Base-by-base conservation (phyloP, 768 basidiomycete genomes). In the Suillus decipiens region DNA sequence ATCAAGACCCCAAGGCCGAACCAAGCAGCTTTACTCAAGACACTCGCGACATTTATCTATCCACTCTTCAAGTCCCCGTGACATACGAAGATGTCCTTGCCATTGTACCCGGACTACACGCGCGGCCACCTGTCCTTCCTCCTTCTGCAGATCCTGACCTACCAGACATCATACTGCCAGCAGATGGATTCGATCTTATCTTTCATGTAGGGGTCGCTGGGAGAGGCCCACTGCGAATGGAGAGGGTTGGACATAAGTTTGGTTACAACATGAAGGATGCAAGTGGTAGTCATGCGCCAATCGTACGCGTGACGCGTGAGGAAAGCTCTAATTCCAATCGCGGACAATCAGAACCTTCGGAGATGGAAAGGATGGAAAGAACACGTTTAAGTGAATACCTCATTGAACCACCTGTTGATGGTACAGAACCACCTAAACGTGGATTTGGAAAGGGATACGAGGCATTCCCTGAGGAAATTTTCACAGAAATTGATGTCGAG, bases 181-280 rank as follows among this genome's bases (percentile, higher is more conserved):
- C 73, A 22, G 76, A 75, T 58, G 87, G 86, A 14, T 90, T 86
- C 67, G 89, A 90, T 69, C 84, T 90, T 68, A 82, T 90, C 60
- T 83, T 90, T 67, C 89, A 90, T 68, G 79, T 90, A 34, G 89
- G 89, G 4, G 85, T 88, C 22, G 88, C 87, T 6, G 84, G 85
- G 17, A 80, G 86, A 14, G 89, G 89, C 0, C 81, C 84, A 0
- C 68, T 89, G 60, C 79, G 86, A 24, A 81, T 90, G 79, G 89
- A 90, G 71, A 79, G 83, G 65, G 69, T 82, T n/a, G 82, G 83
- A 0, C 89, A 90, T 71, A 89, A 89, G 69, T 76, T 84, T 22
- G 87, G 88, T 8, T 90, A 89, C 71, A 79, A 83, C 51, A 87
- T 87, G 84, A 87, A 86, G 70, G 89, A 89, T 66, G 86, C 83